Base-by-base conservation (phyloP, 31 red algal genomes). In the Asparagopsis taxiformis region DNA sequence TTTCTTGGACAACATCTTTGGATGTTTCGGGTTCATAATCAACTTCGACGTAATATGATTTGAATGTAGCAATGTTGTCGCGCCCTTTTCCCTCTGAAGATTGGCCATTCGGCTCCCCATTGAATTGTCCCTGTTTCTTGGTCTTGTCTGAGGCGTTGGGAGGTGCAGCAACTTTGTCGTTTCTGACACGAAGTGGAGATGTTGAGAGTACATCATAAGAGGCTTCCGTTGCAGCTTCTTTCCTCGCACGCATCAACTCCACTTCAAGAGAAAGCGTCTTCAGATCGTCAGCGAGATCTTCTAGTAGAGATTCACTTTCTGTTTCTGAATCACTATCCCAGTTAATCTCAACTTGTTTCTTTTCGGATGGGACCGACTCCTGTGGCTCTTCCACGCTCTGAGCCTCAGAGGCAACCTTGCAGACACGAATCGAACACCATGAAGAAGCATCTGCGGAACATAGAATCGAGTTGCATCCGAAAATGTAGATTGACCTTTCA, bases 401-500 rank as follows among this genome's bases (percentile, higher is more conserved):
- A n/a, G n/a, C n/a, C n/a, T n/a, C n/a, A n/a, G n/a, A n/a, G 2
- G 29, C n/a, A 46, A 54, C 32, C 28, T 59, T 61, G 30, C 41
- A 59, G 24, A 77, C 72, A 26, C 83, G 71, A 37, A 72, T 30
- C 3, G 73, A 60, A 2, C 29, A 71, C 83, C 83, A 88, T 7
- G 72, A 53, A 2, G 32, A 31, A 7, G 44, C 17, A 8, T 88
- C 13, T 3, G 9, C 55, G 11, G 72, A 70, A 28, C 83, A 88
- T 54, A 33, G 26, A 32, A 88, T 88, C 16, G 53, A 71, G 51
- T 88, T 88, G 56, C 83, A 88, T 26, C 65, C 83, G 53, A 70
- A 88, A 4, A 88, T 11, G 30, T 64, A 71, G 1, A 88, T 20
- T 22, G 55, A 34, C 35, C 83, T 55, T 36, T 88, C 55, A 5